Evolutionary conservation across 139 green algal species (phyloP), one percentile per base, ranked within the genome.

Genomic region (Coelastrella sp.): DNA sequence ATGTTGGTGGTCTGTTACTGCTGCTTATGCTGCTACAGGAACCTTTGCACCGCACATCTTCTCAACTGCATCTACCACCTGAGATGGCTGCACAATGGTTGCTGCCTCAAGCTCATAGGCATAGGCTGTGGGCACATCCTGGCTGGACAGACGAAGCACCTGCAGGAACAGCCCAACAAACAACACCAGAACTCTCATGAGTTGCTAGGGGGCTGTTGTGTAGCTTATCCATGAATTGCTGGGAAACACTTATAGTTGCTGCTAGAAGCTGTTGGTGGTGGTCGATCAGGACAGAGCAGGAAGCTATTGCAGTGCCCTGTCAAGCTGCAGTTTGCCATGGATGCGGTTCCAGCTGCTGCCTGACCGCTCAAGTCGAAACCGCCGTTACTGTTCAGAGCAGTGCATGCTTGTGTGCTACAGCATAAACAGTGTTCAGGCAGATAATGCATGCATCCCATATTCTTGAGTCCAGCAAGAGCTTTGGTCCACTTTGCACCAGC

Each of bases 91-190:
- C 90, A 99, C 97, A 85, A 99, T 99, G 77, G 97, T 99, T 59
- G 97, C 96, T 8, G 96, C 96, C 94, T 99, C 97, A 83, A 99
- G 94, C 94, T 99, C 97, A 85, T 97, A 97, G 0, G 97, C 97
- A 87, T 99, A 99, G 0, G 97, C 95, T 75, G 97, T 99, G 73
- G 97, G 97, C 89, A 99, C 97, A 90, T 99, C 97, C 95, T 99
- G 96, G 64, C 94, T 97, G 79, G 92, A 96, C 54, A 98, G 93
- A 61, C 96, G 89, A 56, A 98, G 92, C 22, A 99, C 95, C 88
- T 97, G 95, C 82, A 91, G 17, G 32, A n/a, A 80, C 74, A 80
- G 22, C 8, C 10, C 19, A 47, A 22, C 76, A 64, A 61, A 11
- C 54, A 32, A 7, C n/a, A n/a, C n/a, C n/a, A n/a, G n/a, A n/a